Base-by-base conservation (phyloP, 208 protist genomes). In the Crithidia fasciculata region DNA sequence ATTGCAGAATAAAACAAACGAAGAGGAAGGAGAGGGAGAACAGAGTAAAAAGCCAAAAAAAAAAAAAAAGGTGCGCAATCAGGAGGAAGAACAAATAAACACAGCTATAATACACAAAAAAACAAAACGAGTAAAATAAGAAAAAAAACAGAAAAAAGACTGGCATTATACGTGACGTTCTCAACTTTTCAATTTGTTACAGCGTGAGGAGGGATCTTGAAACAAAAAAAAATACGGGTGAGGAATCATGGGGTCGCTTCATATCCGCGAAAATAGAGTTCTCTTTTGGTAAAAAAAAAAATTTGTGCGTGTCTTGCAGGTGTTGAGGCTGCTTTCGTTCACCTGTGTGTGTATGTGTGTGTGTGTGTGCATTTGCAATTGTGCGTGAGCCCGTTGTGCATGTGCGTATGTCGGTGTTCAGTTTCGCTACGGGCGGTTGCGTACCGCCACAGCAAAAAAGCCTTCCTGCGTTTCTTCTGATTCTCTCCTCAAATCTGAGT, bases 231-330 rank as follows among this genome's bases (percentile, higher is more conserved):
- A 39, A 66, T 54, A 40, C 39, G 50, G 63, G 52, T 59, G 63
- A 69, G 63, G 58, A 59, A 59, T 69, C 63, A 69, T 36, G 39
- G 6, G 63, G 63, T 57, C 50, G 63, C 63, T 69, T 69, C 63
- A 69, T 69, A 69, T 69, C 63, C 63, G 63, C 41, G 50, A 40
- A 45, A 68, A 28, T 40, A 72, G 36, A 39, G 59, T 61, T 15
- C 8, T 28, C 28, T 28, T 28, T 28, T 28, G 28, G 16, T 40
- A 54, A 59, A 62, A 37, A 76, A 53, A 70, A 57, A 76, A 63
- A 64, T 54, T 37, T 54, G 60, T 71, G 39, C n/a, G n/a, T 41
- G 61, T 54, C 18, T 15, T 9, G 39, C 44, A 36, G 13, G 56
- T 61, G 18, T 61, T 19, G 18, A 37, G 16, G 56, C 10, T 41